These are phyloP conservation scores for Pseudoperonospora humuli DNA, from an alignment of 352 stramenopile genomes.

Conservation along the genomic window DNA sequence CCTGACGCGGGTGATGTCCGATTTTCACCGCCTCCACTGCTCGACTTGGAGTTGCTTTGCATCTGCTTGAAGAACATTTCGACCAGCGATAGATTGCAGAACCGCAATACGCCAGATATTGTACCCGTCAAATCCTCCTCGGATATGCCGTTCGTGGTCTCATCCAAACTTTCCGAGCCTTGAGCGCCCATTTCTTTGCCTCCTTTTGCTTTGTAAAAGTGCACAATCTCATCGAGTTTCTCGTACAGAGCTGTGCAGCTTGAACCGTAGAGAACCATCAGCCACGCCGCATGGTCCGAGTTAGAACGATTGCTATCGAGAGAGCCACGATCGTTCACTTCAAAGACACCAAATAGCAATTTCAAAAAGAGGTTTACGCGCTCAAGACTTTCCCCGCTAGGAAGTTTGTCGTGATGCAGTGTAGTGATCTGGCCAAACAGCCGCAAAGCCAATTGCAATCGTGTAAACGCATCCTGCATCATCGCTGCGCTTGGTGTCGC, in stretches of 20 bases:
- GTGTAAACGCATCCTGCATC: constrained; percentile 74
- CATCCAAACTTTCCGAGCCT: neutral
- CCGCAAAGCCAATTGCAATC: constrained; percentile 57
- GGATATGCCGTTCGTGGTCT: constrained; percentile 18
- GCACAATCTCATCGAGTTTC: constrained; percentile 75
- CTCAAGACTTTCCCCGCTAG: constrained; percentile 37
- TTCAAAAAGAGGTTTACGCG: constrained; percentile 47
- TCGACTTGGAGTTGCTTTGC: constrained; percentile 16
- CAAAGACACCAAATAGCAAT: constrained; percentile 50
- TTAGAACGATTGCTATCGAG: constrained; percentile 27
- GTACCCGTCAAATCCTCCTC: constrained; percentile 60
- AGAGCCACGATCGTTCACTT: constrained; percentile 48
- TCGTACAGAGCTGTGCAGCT: constrained; percentile 73
- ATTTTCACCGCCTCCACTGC: constrained; percentile 5
- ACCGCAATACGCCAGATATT: constrained; percentile 50
- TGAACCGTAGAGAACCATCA: constrained; percentile 60
- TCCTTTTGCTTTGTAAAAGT: constrained; percentile 38
- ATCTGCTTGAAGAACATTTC: constrained; percentile 61
- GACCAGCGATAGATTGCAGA: constrained; percentile 75
- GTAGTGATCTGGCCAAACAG: constrained; percentile 61
- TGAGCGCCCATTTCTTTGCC: constrained; percentile 13
- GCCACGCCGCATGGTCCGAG: constrained; percentile 41
- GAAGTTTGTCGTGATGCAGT: constrained; percentile 40
- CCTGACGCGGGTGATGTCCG: constrained; percentile 18
- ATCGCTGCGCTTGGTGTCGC: constrained; percentile 34